phyloP scores from a whole-genome alignment of 2,329 filamentous ascomycete species.

The Aaosphaeria pasadenensis region DNA sequence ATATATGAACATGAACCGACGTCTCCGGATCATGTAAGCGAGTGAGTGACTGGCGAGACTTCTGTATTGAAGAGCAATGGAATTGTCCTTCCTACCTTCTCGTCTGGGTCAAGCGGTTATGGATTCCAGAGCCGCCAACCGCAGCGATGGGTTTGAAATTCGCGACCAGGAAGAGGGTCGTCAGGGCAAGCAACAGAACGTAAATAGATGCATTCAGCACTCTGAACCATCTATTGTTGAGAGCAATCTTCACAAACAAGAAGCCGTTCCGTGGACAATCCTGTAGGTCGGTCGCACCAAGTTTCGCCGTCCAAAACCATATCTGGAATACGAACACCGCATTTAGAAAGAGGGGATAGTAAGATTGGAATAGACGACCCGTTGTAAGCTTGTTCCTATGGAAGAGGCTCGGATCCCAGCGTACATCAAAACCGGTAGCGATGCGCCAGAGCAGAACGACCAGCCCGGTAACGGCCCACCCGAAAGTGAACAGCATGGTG shows the following conservation, averaged over 20 bases:
- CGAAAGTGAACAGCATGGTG: slow-evolving; percentile 1
- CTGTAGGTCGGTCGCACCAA: background rate
- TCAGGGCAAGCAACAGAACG: background rate
- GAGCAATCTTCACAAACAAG: background rate
- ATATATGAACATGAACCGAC: too few relatives aligned
- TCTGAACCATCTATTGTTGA: background rate
- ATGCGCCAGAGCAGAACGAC: slow-evolving; percentile 1
- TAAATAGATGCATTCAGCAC: background rate
- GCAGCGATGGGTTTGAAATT: too few relatives aligned
- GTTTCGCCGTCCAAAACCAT: slow-evolving; percentile 1
- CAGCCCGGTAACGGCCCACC: background rate
- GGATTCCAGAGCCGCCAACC: too few relatives aligned
- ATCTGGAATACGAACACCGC: slow-evolving; percentile 1
- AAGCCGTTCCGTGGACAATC: background rate
- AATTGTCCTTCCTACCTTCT: too few relatives aligned
- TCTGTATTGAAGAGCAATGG: too few relatives aligned
- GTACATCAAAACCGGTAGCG: background rate
- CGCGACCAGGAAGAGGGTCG: too few relatives aligned
- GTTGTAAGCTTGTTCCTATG: background rate
- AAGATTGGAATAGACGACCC: background rate
- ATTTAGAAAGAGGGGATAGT: background rate
- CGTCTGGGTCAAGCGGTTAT: too few relatives aligned
- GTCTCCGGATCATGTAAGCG: too few relatives aligned
- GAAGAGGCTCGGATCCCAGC: background rate
- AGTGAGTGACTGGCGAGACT: too few relatives aligned